Evolutionary conservation across 1,284 basidiomycete genomes (phyloP).

Genomic region (Ceraceosorus guamensis): DNA sequence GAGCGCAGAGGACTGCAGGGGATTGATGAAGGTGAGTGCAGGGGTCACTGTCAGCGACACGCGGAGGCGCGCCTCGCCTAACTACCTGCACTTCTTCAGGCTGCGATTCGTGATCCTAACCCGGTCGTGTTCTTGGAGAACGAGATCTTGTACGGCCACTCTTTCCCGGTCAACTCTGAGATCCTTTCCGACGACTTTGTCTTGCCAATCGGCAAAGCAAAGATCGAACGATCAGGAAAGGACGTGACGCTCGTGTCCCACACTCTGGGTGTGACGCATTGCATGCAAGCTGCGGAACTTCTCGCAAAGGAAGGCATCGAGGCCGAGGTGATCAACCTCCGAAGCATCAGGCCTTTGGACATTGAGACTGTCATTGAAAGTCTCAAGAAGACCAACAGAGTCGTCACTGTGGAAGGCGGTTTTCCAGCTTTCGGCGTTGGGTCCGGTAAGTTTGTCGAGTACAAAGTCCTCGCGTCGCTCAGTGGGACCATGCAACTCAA

Average conservation of each 20-base stretch:
- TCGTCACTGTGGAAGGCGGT: slow-evolving; percentile 92
- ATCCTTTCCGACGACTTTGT: slow-evolving; percentile 87
- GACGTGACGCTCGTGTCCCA: slow-evolving; percentile 96
- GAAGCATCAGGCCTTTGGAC: slow-evolving; percentile 88
- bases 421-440: slow-evolving; percentile 98
- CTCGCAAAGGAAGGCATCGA: slow-evolving; percentile 87
- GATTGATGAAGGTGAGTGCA: slow-evolving; percentile 76
- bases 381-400: slow-evolving; percentile 96
- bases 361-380: slow-evolving; percentile 72
- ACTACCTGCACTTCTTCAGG: slow-evolving; percentile 50
- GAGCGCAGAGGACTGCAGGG: slow-evolving; percentile 96
- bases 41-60: not conserved
- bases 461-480: no score
- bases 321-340: slow-evolving; percentile 96
- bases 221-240: slow-evolving; percentile 83
- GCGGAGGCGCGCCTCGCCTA: not conserved
- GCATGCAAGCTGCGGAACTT: slow-evolving; percentile 65
- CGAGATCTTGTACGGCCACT: slow-evolving; percentile 95
- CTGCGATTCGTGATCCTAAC: slow-evolving; percentile 96
- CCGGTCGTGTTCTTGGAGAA: slow-evolving; percentile 98
- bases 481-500: no score
- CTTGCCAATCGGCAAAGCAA: slow-evolving; percentile 93
- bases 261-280: slow-evolving; percentile 41
- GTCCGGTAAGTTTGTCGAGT: no score
- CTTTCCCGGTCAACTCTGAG: slow-evolving; percentile 90